Base-by-base conservation (phyloP, 768 basidiomycete genomes). In the Tubosaeta sp. region DNA sequence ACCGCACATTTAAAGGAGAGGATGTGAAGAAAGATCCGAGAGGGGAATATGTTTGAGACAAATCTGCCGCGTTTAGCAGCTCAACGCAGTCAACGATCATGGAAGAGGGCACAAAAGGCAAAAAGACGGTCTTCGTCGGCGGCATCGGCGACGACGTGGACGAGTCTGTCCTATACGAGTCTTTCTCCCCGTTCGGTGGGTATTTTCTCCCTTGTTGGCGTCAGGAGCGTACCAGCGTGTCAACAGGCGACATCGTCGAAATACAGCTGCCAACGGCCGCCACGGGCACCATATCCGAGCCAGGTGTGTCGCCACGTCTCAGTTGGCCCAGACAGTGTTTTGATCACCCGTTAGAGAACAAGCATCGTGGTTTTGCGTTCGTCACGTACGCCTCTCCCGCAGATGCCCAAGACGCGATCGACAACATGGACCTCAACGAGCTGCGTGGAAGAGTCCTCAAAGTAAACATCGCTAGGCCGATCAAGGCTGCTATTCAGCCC, bases 401-500 rank as follows among this genome's bases (percentile, higher is more conserved):
- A 21, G 92, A 95, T 69, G 94, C 95, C 5, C 87, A 90, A 64
- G 94, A 97, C 66, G 95, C 95, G 25, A 95, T 97, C 54, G 95
- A 98, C 76, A 98, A 98, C 72, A 97, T 94, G 90, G 94, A 98
- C 69, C 73, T 94, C 70, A 96, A 95, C 63, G 94, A 94, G 65
- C 75, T 90, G 52, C 78, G 74, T 44, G 91, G 84, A 44, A 81
- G 80, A 52, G 84, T 87, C 46, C 70, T 90, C 55, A 89, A 86
- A 72, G 92, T 86, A 44, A 95, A 90, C 65, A 69, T 94, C 35
- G 94, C 94, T 9, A 79, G 87, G 40, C 90, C 91, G 6, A 81
- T 84, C 75, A 93, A 88, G 64, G 79, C 78, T 1, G 76, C 82
- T 30, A 67, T 82, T 40, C 82, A 86, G 59, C 69, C 73, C 19